Evolutionary conservation across 2,329 filamentous ascomycete genomes (phyloP).

Genomic region (Claviceps sp.): DNA sequence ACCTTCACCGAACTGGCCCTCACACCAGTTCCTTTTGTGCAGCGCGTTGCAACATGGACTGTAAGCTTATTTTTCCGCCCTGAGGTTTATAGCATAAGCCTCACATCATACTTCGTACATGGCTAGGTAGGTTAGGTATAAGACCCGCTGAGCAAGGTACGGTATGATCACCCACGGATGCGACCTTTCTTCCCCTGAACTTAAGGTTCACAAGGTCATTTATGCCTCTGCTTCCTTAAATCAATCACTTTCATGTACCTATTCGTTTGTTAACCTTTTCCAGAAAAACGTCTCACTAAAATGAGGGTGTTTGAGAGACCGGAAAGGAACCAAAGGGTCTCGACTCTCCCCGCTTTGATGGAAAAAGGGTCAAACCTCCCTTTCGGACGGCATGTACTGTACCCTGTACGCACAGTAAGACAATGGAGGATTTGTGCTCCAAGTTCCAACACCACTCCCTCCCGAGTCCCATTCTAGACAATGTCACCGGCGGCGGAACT

Average conservation of each 20-base stretch:
- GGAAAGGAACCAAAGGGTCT: neutral
- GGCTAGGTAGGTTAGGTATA: neutral
- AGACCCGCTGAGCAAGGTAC: neutral
- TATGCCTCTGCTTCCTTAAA: too few species aligned
- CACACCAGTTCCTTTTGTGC: neutral
- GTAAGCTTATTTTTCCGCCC: neutral
- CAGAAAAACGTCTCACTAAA: neutral
- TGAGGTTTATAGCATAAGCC: neutral
- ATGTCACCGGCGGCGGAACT: neutral
- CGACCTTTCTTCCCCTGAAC: too few species aligned
- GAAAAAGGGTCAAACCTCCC: neutral
- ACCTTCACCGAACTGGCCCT: neutral
- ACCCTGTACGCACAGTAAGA: neutral
- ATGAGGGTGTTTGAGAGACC: neutral
- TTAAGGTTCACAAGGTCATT: too few species aligned
- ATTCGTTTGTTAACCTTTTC: neutral
- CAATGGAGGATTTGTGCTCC: neutral
- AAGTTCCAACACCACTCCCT: neutral
- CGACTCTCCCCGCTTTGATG: too few species aligned
- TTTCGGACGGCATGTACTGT: neutral
- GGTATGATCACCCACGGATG: neutral
- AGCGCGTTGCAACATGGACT: too few species aligned
- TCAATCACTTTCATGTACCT: too few species aligned
- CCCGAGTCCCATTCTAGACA: neutral
- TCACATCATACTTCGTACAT: neutral